phyloP scores from a whole-genome alignment of 371 early-diverging fungal species.

The Zopfochytrium polystomum region DNA sequence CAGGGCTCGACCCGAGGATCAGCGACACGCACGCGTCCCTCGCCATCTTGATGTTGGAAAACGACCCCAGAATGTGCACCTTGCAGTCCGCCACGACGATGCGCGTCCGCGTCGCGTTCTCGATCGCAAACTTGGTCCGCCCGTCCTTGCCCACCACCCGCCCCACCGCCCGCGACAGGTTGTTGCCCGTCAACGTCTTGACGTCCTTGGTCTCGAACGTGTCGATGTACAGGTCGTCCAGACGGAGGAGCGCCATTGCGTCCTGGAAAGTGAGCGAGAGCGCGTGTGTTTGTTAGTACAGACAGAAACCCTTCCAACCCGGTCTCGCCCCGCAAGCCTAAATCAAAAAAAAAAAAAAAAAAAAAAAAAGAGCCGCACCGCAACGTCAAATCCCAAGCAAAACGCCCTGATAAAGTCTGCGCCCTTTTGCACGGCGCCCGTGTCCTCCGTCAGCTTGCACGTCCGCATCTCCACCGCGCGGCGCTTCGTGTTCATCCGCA shows the following conservation, averaged over 20 bases:
- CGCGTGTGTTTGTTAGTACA: too few relatives aligned
- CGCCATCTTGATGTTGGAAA: slow-evolving; percentile 96
- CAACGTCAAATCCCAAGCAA: slow-evolving; percentile 88
- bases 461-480: slow-evolving; percentile 89
- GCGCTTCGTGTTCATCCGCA: slow-evolving; percentile 90
- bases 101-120: slow-evolving; percentile 94
- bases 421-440: slow-evolving; percentile 87
- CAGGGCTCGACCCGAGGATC: slow-evolving; percentile 97
- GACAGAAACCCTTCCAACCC: too few relatives aligned
- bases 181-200: slow-evolving; percentile 92
- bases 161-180: slow-evolving; percentile 97
- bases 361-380: slow-evolving; percentile 43
- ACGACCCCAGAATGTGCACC: slow-evolving; percentile 95
- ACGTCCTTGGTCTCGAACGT: slow-evolving; percentile 98
- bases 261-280: slow-evolving; percentile 66
- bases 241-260: slow-evolving; percentile 87
- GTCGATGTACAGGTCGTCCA: slow-evolving; percentile 95
- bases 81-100: slow-evolving; percentile 97
- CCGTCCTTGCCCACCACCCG: slow-evolving; percentile 99
- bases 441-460: slow-evolving; percentile 77
- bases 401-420: slow-evolving; percentile 94
- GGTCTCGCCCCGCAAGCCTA: too few relatives aligned
- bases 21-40: slow-evolving; percentile 92
- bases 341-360: neutral
- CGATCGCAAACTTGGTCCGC: slow-evolving; percentile 95